Conservation (phyloP, 768 basidiomycete species). For the Lactarius quietus region DNA sequence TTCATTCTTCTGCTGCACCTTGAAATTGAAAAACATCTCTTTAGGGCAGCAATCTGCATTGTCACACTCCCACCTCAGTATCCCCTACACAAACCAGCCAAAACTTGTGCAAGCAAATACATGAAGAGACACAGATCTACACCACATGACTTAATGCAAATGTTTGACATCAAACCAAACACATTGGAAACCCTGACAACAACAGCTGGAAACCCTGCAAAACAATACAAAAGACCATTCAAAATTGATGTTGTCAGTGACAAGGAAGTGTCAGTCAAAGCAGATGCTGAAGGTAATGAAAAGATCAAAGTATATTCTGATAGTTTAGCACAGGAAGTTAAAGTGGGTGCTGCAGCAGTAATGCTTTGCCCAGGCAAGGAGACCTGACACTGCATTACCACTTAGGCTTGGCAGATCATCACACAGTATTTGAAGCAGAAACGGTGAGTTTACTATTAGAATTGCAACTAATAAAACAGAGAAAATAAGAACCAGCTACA, state of each 20-base stretch:
- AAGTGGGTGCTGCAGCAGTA: background rate
- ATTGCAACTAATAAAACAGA: too few species aligned
- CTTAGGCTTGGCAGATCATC: too few species aligned
- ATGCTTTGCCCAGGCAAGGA: background rate
- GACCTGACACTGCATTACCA: too few species aligned
- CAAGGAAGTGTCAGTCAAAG: background rate
- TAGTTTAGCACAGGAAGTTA: conserved; percentile 20
- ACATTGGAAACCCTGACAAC: conserved; percentile 19
- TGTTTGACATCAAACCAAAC: background rate
- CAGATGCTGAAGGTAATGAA: background rate
- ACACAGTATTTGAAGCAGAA: too few species aligned
- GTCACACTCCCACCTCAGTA: too few species aligned
- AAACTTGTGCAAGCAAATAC: too few species aligned
- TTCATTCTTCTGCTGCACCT: too few species aligned
- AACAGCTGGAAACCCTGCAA: too few species aligned
- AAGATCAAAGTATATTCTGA: conserved; percentile 24
- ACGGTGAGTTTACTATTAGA: too few species aligned
- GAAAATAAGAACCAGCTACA: too few species aligned
- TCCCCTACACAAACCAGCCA: too few species aligned
- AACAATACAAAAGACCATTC: background rate
- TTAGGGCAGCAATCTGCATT: too few species aligned
- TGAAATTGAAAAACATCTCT: background rate
- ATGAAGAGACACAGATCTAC: conserved; percentile 6
- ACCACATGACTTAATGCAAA: conserved; percentile 22
- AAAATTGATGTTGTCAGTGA: background rate